Percentiles rank a stretch among this genome's conserved stretches.
These are phyloP conservation scores for Claviceps maximensis DNA, from an alignment of 2,329 filamentous ascomycete genomes.

Conservation along the genomic window DNA sequence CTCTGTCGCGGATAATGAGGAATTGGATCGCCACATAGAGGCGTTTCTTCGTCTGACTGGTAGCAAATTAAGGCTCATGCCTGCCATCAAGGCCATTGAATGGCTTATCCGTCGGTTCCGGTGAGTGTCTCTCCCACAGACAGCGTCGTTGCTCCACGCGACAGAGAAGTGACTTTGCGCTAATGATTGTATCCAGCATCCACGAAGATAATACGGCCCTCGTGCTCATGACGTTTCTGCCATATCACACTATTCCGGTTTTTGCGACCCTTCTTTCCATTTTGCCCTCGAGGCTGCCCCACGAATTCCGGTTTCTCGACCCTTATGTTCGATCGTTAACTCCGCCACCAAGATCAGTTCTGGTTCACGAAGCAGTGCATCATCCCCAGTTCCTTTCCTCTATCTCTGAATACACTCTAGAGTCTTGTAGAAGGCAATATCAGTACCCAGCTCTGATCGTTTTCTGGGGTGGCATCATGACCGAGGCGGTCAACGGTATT, in stretches of 20 bases:
- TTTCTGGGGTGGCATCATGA: constrained; percentile 84
- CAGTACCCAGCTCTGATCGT: constrained; percentile 67
- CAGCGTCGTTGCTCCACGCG: not conserved
- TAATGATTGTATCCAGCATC: constrained; percentile 39
- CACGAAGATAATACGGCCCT: constrained; percentile 80
- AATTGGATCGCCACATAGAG: constrained; percentile 65
- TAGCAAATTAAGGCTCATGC: constrained; percentile 65
- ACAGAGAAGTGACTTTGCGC: not conserved
- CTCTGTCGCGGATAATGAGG: constrained; percentile 66
- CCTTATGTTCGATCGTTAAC: constrained; percentile 73
- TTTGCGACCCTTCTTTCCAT: constrained; percentile 84
- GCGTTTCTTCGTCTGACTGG: constrained; percentile 72
- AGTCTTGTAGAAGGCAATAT: constrained; percentile 55
- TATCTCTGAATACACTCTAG: constrained; percentile 67
- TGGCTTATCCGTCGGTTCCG: constrained; percentile 88
- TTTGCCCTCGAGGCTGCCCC: constrained; percentile 59
- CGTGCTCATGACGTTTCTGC: constrained; percentile 75
- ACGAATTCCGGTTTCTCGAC: constrained; percentile 68
- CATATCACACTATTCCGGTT: constrained; percentile 75
- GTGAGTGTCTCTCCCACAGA: constrained; percentile 30
- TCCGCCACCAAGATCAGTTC: constrained; percentile 62
- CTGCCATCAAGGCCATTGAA: constrained; percentile 81
- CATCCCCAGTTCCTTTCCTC: constrained; percentile 62
- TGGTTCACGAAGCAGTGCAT: constrained; percentile 73
- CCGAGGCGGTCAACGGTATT: constrained; percentile 73